These are phyloP conservation scores for Aspergillus nanangensis DNA, from an alignment of 495 filamentous ascomycete genomes.

Conservation along the genomic window DNA sequence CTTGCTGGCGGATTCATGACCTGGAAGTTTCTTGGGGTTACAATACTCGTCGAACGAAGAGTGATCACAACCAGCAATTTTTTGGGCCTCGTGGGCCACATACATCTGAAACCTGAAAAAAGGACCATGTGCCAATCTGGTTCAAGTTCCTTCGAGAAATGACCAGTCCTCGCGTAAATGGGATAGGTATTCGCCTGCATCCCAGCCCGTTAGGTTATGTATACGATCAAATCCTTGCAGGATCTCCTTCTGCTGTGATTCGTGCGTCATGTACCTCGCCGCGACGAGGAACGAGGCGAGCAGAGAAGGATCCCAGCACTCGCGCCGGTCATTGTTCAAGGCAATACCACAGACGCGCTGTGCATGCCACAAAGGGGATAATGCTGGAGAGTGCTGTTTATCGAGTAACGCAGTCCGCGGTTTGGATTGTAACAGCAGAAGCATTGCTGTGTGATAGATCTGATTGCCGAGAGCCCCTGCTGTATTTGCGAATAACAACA, in stretches of 20 bases:
- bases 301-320: constrained; percentile 34
- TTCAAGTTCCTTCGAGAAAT: constrained; percentile 17
- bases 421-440: constrained; percentile 32
- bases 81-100: background rate
- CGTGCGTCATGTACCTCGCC: constrained; percentile 33
- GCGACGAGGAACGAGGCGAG: constrained; percentile 31
- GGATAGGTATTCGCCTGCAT: constrained; percentile 14
- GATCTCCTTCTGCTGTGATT: constrained; percentile 30
- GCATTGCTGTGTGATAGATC: constrained; percentile 40
- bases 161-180: constrained; percentile 25
- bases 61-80: constrained; percentile 2
- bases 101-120: background rate
- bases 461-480: constrained; percentile 35
- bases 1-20: constrained; percentile 42
- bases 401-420: constrained; percentile 26
- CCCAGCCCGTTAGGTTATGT: constrained; percentile 28
- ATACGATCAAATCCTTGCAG: constrained; percentile 24
- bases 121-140: background rate
- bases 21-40: constrained; percentile 44
- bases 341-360: constrained; percentile 34
- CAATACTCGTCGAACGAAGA: constrained; percentile 11
- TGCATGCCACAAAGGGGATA: constrained; percentile 35
- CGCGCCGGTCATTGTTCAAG: constrained; percentile 30
- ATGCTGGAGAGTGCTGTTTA: constrained; percentile 13
- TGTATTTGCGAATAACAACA: constrained; percentile 36